These are phyloP conservation scores for Adenanthera pavonina DNA, from an alignment of 306 rosid species.

Conservation along the genomic window DNA sequence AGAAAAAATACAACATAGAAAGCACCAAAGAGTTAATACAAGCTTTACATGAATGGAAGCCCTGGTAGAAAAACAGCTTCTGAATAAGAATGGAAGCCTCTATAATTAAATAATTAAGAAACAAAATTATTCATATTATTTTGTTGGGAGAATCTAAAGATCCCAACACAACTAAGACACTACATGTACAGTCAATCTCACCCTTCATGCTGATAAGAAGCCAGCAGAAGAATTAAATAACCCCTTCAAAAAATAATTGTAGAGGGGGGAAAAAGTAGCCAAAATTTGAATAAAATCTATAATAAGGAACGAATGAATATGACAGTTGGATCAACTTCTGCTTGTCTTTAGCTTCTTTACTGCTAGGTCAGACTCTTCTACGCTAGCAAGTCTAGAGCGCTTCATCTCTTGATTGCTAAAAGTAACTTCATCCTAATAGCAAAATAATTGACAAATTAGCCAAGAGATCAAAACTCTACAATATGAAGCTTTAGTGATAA, in stretches of 20 bases:
- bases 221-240: conserved; percentile 53
- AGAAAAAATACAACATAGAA: conserved; percentile 37
- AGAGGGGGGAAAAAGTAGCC: conserved; percentile 31
- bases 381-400: conserved; percentile 53
- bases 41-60: conserved; percentile 63
- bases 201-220: conserved; percentile 46
- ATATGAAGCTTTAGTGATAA: conserved; percentile 22
- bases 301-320: conserved; percentile 47
- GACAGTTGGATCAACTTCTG: conserved; percentile 60
- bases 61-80: conserved; percentile 63
- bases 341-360: conserved; percentile 74
- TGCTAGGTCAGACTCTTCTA: conserved; percentile 66
- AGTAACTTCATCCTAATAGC: conserved; percentile 59
- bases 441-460: conserved; percentile 44
- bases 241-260: conserved; percentile 49
- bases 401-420: conserved; percentile 51
- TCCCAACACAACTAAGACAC: conserved; percentile 59
- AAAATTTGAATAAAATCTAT: conserved; percentile 63
- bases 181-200: conserved; percentile 71
- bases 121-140: conserved; percentile 51
- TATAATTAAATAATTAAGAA: conserved; percentile 41
- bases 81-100: conserved; percentile 73
- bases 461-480: conserved; percentile 6
- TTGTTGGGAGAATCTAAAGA: conserved; percentile 53
- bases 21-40: conserved; percentile 38